These are phyloP conservation scores for Gentiana macrophylla DNA, from an alignment of 257 asterid species.

Conservation along the genomic window DNA sequence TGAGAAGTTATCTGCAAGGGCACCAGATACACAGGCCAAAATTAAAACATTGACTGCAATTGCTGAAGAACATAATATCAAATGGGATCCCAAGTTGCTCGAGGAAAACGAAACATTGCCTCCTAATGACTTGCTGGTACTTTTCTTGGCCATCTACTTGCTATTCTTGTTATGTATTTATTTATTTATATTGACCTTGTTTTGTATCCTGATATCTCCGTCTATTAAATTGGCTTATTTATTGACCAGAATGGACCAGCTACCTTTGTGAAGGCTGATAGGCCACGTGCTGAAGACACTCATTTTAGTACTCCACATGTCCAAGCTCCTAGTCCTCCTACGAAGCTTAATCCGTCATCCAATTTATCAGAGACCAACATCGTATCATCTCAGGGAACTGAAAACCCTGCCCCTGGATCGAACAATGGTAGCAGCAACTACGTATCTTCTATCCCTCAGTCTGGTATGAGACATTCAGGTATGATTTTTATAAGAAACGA, in stretches of 20 bases:
- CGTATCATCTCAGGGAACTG: conserved; percentile 23
- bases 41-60: conserved; percentile 46
- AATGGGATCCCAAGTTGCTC: conserved; percentile 64
- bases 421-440: conserved; percentile 23
- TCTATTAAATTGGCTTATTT: conserved; percentile 8
- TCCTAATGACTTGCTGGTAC: conserved; percentile 53
- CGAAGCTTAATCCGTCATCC: conserved; percentile 17
- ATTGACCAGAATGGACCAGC: conserved; percentile 56
- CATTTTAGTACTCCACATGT: conserved; percentile 19
- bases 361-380: too few relatives aligned
- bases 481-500: neutral
- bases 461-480: conserved; percentile 48
- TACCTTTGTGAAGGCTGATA: conserved; percentile 30
- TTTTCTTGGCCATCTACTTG: conserved; percentile 11
- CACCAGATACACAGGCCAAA: conserved; percentile 81
- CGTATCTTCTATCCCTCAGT: conserved; percentile 19
- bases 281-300: conserved; percentile 30
- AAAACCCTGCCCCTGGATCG: conserved; percentile 15
- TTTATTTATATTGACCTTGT: neutral
- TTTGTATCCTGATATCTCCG: conserved; percentile 8
- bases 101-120: conserved; percentile 35
- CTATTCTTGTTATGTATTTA: neutral
- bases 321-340: conserved; percentile 29
- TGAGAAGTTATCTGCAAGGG: conserved; percentile 77
- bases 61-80: conserved; percentile 72